Evolutionary conservation across 257 asterid species (phyloP), one percentile per base, ranked within the genome.

Genomic region (Eucommia ulmoides): DNA sequence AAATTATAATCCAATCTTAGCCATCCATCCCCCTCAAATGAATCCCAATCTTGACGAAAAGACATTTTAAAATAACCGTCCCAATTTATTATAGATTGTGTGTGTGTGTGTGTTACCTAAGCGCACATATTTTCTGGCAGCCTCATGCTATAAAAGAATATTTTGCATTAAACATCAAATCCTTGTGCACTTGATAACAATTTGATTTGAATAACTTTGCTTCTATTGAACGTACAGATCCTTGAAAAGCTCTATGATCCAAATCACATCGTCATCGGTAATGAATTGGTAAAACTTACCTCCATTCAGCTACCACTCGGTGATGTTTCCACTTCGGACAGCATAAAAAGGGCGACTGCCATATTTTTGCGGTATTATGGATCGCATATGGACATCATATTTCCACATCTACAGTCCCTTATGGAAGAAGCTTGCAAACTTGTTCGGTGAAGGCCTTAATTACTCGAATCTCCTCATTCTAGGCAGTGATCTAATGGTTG

Each of bases 201-300:
- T 46, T 25, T 22, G 3, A 33, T 33, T 18, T 26, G 46, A 2
- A 8, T 22, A 41, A 38, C 22, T 18, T 49, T 19, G 21, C 18
- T 2, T 18, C 52, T 51, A 25, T 59, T 45, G 62, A 54, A 58
- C 53, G 21, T 22, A 60, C 93, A 89, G 98, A 74, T 89, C 58
- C 73, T 89, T 68, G 88, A 79, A 62, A 74, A 57, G 53, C 80
- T 89, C 18, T 85, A 82, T 58, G 82, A 69, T 57, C 66, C 74
- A 53, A 62, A 70, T 66, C 98, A 89, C 78, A 74, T 89, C 16
- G 93, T 51, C 54, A 74, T 85, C 41, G 98, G 83, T 45, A 77
- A 85, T 20, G 98, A 89, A 68, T 54, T 89, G 78, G 63, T 82
- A 15, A 89, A 89, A 69, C 74, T 85, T 41, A 70, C 73, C 38